Percentiles rank a stretch among this genome's conserved stretches.
Conservation (phyloP, 768 basidiomycete species). For the Amanita jacksonii region DNA sequence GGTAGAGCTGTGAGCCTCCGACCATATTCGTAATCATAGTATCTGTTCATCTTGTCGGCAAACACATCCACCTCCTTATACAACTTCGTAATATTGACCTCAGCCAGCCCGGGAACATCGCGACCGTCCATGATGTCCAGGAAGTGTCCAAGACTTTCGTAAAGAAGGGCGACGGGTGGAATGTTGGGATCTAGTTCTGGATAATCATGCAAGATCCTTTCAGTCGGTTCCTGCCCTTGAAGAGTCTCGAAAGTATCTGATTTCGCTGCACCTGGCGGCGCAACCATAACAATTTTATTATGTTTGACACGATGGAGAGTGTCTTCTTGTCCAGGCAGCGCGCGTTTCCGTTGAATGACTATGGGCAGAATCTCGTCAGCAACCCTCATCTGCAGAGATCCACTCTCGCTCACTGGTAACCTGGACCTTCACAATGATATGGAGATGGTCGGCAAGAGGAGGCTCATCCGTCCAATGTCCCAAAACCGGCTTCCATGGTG, state of each 20-base stretch:
- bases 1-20: slow-evolving; percentile 7
- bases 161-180: slow-evolving; percentile 14
- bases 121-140: slow-evolving; percentile 14
- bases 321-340: neutral
- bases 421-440: no score
- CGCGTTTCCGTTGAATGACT: slow-evolving; percentile 2
- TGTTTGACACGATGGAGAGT: neutral
- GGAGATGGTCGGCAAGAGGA: no score
- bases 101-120: slow-evolving; percentile 7
- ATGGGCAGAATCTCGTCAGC: no score
- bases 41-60: slow-evolving; percentile 9
- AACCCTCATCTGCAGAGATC: no score
- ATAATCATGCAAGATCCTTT: slow-evolving; percentile 3
- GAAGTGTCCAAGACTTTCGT: slow-evolving; percentile 16
- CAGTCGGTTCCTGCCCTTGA: neutral
- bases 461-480: neutral
- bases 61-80: slow-evolving; percentile 10
- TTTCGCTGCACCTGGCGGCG: neutral
- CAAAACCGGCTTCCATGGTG: neutral
- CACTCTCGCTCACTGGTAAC: no score
- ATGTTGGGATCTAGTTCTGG: slow-evolving; percentile 1
- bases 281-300: neutral
- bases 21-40: slow-evolving; percentile 5
- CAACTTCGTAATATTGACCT: slow-evolving; percentile 5
- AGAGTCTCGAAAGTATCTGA: neutral